Percentiles rank a stretch among this genome's conserved stretches.
Conservation (phyloP, 2,329 filamentous ascomycete species). For the Fusarium annulatum region DNA sequence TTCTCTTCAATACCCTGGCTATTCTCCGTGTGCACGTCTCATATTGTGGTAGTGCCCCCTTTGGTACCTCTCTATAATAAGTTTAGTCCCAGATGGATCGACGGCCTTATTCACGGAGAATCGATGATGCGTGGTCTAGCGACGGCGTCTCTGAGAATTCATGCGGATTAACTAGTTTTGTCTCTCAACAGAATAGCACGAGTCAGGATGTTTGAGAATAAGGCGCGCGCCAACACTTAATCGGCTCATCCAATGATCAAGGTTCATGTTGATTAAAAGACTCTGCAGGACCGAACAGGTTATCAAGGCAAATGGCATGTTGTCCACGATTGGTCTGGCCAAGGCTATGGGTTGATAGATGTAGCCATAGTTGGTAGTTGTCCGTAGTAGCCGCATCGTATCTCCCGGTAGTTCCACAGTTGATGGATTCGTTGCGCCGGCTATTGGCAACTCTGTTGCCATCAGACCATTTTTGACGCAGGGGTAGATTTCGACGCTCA, state of each 20-base stretch:
- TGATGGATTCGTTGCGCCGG: slow-evolving; percentile 11
- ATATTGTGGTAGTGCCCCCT: slow-evolving; percentile 27
- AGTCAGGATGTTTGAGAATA: slow-evolving; percentile 22
- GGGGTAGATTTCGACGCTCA: slow-evolving; percentile 32
- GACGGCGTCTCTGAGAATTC: slow-evolving; percentile 16
- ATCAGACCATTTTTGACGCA: slow-evolving; percentile 41
- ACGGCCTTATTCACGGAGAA: slow-evolving; percentile 35
- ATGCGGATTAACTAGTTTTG: slow-evolving; percentile 20
- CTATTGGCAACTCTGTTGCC: slow-evolving; percentile 32
- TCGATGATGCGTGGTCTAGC: slow-evolving; percentile 17
- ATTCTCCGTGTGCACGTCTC: slow-evolving; percentile 46
- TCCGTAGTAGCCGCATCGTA: slow-evolving; percentile 21
- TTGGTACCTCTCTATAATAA: slow-evolving; percentile 1
- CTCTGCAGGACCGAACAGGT: slow-evolving; percentile 15
- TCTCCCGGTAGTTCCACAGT: slow-evolving; percentile 21
- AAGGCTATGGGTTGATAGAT: background rate
- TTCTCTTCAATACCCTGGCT: slow-evolving; percentile 37
- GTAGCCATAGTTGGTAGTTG: background rate
- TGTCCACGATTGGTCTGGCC: background rate
- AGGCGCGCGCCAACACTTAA: slow-evolving; percentile 20
- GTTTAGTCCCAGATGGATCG: slow-evolving; percentile 36
- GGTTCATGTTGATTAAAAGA: slow-evolving; percentile 11
- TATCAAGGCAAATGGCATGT: slow-evolving; percentile 3
- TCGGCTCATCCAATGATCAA: slow-evolving; percentile 19
- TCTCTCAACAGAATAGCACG: slow-evolving; percentile 29